phyloP scores from a whole-genome alignment of 768 basidiomycete genomes.

The Mycena capillaripes region DNA sequence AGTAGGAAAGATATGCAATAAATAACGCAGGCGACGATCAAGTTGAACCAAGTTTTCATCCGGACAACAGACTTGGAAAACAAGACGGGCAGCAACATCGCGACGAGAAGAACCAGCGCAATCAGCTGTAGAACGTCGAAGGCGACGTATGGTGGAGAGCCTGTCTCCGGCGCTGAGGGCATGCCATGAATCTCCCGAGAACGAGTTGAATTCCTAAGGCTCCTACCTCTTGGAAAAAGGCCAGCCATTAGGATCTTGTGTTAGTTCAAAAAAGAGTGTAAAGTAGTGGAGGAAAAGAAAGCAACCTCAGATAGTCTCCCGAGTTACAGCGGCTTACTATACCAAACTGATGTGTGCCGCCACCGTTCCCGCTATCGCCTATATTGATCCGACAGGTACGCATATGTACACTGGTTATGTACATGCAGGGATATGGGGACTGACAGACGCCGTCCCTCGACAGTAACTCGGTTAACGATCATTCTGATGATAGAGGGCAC shows the following conservation, averaged over 20 bases:
- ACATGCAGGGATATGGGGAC: too few species aligned
- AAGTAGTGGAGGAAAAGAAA: background rate
- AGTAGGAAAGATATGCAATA: constrained; percentile 22
- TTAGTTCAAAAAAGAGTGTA: background rate
- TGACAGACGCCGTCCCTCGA: too few species aligned
- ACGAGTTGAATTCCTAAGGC: background rate
- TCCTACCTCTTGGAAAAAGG: background rate
- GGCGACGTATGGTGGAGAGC: constrained; percentile 15
- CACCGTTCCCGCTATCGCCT: too few species aligned
- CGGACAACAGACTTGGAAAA: constrained; percentile 20
- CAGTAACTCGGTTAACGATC: too few species aligned
- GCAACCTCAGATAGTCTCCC: too few species aligned
- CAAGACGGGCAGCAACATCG: constrained; percentile 21
- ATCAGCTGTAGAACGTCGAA: constrained; percentile 20
- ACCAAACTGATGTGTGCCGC: too few species aligned
- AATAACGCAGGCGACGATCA: constrained; percentile 17
- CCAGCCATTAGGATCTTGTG: background rate
- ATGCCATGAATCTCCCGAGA: background rate
- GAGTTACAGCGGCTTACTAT: too few species aligned
- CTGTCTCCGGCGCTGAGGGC: constrained; percentile 2
- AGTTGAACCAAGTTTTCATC: constrained; percentile 30
- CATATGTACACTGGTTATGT: too few species aligned
- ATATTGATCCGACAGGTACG: too few species aligned
- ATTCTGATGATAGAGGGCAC: too few species aligned
- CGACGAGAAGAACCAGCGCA: constrained; percentile 15